Base-by-base conservation (phyloP, 208 protist genomes). In the Sergeia podlipaevii region DNA sequence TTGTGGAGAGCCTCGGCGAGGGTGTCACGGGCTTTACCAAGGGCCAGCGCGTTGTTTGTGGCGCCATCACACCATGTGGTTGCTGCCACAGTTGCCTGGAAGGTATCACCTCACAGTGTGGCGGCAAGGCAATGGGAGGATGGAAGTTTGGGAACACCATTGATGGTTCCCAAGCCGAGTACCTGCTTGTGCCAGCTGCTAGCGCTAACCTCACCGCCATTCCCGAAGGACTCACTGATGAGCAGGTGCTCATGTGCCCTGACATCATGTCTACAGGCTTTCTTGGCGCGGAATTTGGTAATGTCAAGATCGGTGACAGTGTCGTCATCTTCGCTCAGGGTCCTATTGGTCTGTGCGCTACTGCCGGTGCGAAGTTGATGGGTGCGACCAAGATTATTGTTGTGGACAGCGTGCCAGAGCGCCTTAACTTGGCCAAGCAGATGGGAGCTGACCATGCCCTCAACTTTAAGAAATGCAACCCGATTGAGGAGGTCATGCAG, bases 91-190 rank as follows among this genome's bases (percentile, higher is more conserved):
- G 23, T 39, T 72, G 65, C 39, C 38, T 65, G 26, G 43, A 65
- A n/a, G 39, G 28, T 18, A 46, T 24, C 51, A 17, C 26, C n/a
- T 26, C 56, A n/a, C 65, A 72, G 57, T 72, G 57, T 47, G 65
- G 65, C n/a, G 38, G n/a, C 0, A 63, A 27, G 2, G 20, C 45
- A 18, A 39, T 36, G 17, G 56, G 51, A 17, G 65, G 65, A 11
- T 72, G 21, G 33, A 65, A 51, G 65, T 32, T 72, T 27, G 58
- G 65, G 42, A 65, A 51, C 65, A 65, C 48, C 27, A 21, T 57
- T 21, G 65, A 72, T 43, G 65, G 65, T 44, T 57, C 65, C 18
- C 65, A 72, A 58, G 65, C 65, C 0, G 65, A 72, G 58, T 72
- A 72, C 34, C 29, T 72, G 42, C 39, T 72, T 11, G 47, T 72